A percentile compares a stretch with the other conserved stretches of the same genome.
phyloP scores from a whole-genome alignment of 768 basidiomycete species.

The Suillus variegatus region DNA sequence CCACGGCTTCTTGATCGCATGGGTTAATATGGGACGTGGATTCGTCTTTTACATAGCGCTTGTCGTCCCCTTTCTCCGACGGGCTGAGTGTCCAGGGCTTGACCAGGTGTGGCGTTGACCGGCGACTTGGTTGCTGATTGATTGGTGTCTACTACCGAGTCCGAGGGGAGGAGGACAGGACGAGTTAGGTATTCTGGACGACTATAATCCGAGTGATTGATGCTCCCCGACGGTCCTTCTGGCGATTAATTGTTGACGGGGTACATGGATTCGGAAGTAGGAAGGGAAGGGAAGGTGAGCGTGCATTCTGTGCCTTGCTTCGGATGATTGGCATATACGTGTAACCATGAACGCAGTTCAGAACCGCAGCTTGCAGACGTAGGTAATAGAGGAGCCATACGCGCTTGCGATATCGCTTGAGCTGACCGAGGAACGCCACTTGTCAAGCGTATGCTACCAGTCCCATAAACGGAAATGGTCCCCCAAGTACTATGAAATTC shows the following conservation, averaged over 20 bases:
- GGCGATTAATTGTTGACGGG: slow-evolving; percentile 8
- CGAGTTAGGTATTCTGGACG: not conserved
- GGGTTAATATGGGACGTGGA: not conserved
- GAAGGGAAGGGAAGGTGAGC: not conserved
- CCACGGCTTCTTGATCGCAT: not conserved
- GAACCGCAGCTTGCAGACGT: not conserved
- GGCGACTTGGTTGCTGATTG: not conserved
- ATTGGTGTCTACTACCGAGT: not conserved
- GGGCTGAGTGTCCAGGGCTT: not conserved
- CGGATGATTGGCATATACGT: slow-evolving; percentile 2
- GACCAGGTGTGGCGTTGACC: slow-evolving; percentile 3
- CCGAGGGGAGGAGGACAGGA: not conserved
- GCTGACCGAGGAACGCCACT: not conserved
- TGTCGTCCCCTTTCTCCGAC: slow-evolving; percentile 1
- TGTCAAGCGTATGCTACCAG: not conserved
- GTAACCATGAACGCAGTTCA: not conserved
- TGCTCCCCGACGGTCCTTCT: not conserved
- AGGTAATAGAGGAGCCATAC: too few species aligned
- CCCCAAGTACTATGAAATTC: not conserved
- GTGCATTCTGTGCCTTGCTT: not conserved
- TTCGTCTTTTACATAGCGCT: not conserved
- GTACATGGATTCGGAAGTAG: not conserved
- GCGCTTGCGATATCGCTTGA: not conserved
- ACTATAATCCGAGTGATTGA: not conserved
- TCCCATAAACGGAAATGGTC: not conserved